These are phyloP conservation scores for Clarireedia paspali DNA, from an alignment of 2,329 filamentous ascomycete species.

Conservation along the genomic window DNA sequence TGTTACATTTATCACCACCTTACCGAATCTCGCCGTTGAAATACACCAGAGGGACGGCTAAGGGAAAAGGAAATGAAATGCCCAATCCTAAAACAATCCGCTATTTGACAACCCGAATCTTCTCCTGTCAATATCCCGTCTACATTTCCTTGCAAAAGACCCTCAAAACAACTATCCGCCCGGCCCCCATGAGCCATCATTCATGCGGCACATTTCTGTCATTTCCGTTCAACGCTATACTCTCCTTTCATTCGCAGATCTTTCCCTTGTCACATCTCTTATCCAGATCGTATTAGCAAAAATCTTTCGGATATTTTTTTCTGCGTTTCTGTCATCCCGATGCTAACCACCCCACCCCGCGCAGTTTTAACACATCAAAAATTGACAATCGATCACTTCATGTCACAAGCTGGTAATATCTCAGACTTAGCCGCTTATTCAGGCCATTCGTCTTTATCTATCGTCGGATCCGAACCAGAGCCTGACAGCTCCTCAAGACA, in stretches of 20 bases:
- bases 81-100: conserved; percentile 4
- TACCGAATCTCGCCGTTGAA: neutral
- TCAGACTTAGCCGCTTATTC: conserved; percentile 28
- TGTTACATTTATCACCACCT: conserved; percentile 3
- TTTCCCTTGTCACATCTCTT: neutral
- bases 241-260: neutral
- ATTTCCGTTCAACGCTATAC: neutral
- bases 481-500: conserved; percentile 30
- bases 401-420: conserved; percentile 31
- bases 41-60: neutral
- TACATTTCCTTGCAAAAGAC: neutral
- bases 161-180: neutral
- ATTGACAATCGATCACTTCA: conserved; percentile 27
- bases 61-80: neutral
- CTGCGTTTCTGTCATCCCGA: neutral
- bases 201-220: neutral
- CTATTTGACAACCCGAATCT: neutral
- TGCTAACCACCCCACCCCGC: conserved; percentile 15
- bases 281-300: conserved; percentile 2
- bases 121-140: neutral
- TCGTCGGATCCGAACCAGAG: conserved; percentile 28
- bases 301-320: neutral
- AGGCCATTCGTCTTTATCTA: conserved; percentile 26
- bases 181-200: neutral
- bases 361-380: conserved; percentile 23